These are phyloP conservation scores for Auricularia heimuer DNA, from an alignment of 768 basidiomycete species.

Conservation along the genomic window DNA sequence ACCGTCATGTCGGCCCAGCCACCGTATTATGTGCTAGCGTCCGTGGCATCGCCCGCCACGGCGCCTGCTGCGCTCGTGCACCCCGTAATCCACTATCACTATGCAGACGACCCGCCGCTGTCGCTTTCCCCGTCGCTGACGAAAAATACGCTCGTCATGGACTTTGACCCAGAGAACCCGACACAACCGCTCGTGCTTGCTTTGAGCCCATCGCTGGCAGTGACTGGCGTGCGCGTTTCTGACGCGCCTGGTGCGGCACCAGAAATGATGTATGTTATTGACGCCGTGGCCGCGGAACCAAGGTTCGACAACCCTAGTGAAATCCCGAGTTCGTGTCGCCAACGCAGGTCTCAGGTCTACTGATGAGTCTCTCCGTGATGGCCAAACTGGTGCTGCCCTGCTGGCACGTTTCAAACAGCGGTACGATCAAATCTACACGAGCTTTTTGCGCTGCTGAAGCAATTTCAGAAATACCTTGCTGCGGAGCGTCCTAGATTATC, in stretches of 20 bases:
- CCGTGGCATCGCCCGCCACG: constrained; percentile 28
- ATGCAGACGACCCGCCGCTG: constrained; percentile 67
- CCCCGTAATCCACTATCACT: constrained; percentile 71
- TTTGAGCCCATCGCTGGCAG: constrained; percentile 35
- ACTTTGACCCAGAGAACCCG: constrained; percentile 42
- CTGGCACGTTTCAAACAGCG: constrained; percentile 61
- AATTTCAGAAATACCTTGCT: constrained; percentile 41
- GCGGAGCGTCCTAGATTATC: constrained; percentile 48
- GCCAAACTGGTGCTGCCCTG: constrained; percentile 38
- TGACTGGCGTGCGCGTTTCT: constrained; percentile 53
- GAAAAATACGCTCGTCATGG: constrained; percentile 61
- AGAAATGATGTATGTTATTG: constrained; percentile 70
- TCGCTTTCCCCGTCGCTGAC: constrained; percentile 48
- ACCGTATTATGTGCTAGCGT: constrained; percentile 57
- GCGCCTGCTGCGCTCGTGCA: constrained; percentile 40
- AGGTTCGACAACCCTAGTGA: constrained; percentile 27
- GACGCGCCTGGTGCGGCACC: constrained; percentile 50
- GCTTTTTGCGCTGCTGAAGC: background rate
- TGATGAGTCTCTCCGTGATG: constrained; percentile 20
- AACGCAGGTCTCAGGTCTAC: constrained; percentile 6
- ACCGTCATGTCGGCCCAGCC: constrained; percentile 17
- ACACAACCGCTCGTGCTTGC: constrained; percentile 26
- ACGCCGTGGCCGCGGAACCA: constrained; percentile 47
- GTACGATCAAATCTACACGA: constrained; percentile 23
- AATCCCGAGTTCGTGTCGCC: background rate